Evolutionary conservation across 1,284 basidiomycete genomes (phyloP).

Genomic region (Abortiporus biennis): DNA sequence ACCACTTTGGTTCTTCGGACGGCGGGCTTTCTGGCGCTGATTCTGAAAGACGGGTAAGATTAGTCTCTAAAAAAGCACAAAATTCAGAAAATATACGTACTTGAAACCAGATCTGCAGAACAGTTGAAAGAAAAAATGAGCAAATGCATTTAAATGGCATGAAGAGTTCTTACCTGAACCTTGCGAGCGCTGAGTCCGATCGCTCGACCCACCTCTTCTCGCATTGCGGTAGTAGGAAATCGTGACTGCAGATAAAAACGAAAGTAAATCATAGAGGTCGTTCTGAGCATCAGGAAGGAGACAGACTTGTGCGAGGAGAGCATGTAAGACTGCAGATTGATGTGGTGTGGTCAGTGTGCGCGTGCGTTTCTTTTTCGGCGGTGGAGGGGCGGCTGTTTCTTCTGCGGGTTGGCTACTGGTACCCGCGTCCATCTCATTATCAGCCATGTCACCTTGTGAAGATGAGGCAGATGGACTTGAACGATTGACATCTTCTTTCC

Average conservation of each 20-base stretch:
- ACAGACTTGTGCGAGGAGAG: conserved; percentile 70
- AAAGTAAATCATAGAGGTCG: no score
- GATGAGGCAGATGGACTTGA: conserved; percentile 26
- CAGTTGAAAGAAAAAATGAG: conserved; percentile 15
- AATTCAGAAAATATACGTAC: conserved; percentile 39
- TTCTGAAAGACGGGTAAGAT: conserved; percentile 40
- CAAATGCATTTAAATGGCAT: conserved; percentile 8
- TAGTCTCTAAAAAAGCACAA: conserved; percentile 15
- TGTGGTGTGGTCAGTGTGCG: conserved; percentile 78
- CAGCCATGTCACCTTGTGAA: conserved; percentile 28
- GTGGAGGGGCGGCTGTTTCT: conserved; percentile 17
- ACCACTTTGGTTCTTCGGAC: conserved; percentile 42
- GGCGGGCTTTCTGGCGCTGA: conserved; percentile 74
- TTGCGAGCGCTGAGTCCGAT: conserved; percentile 81
- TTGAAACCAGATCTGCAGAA: conserved; percentile 76
- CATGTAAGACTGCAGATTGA: conserved; percentile 76
- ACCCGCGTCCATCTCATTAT: conserved; percentile 26
- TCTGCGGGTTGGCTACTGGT: conserved; percentile 19
- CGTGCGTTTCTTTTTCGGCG: conserved; percentile 71
- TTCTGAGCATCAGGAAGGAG: conserved; percentile 3
- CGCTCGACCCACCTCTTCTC: conserved; percentile 76
- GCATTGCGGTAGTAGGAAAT: conserved; percentile 78
- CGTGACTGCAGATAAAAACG: conserved; percentile 49
- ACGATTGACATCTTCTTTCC: conserved; percentile 15
- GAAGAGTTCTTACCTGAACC: conserved; percentile 61